Percentiles rank a stretch among this genome's conserved stretches.
Evolutionary conservation across 2,329 filamentous ascomycete species (phyloP).

Genomic region (Neofusicoccum umdonicola): DNA sequence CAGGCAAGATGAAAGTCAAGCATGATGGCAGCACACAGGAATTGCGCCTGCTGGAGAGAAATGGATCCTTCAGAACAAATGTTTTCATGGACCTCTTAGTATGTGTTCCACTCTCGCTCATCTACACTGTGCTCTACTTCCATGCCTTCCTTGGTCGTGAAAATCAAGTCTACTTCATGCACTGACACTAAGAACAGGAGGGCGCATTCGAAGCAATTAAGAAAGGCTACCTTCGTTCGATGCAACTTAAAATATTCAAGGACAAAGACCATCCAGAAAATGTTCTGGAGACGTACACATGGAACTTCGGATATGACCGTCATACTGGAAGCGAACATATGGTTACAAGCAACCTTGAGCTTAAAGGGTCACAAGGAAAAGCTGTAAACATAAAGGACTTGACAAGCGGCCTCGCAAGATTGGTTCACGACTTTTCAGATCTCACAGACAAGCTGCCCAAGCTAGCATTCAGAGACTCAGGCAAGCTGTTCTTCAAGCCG

Average conservation of each 20-base stretch:
- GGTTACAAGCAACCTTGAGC: slow-evolving; percentile 25
- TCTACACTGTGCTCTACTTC: slow-evolving; percentile 23
- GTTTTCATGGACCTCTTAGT: slow-evolving; percentile 49
- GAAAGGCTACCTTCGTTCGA: slow-evolving; percentile 40
- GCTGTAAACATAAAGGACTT: slow-evolving; percentile 40
- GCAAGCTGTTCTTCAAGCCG: neutral
- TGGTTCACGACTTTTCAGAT: slow-evolving; percentile 42
- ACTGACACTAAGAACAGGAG: slow-evolving; percentile 39
- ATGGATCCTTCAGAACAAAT: slow-evolving; percentile 42
- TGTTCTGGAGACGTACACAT: slow-evolving; percentile 52
- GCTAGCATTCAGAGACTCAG: slow-evolving; percentile 5
- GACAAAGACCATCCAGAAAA: slow-evolving; percentile 35
- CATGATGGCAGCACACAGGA: slow-evolving; percentile 42
- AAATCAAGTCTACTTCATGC: slow-evolving; percentile 23
- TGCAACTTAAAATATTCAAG: slow-evolving; percentile 49
- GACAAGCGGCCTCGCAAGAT: slow-evolving; percentile 41
- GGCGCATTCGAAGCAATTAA: slow-evolving; percentile 49
- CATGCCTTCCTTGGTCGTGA: neutral
- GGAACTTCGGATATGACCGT: slow-evolving; percentile 45
- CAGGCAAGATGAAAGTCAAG: slow-evolving; percentile 22
- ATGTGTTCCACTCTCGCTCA: neutral
- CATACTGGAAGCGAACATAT: neutral
- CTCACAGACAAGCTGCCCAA: slow-evolving; percentile 32
- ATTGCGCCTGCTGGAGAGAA: slow-evolving; percentile 44
- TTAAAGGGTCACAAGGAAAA: slow-evolving; percentile 30